Conservation (phyloP, 257 asterid genomes). For the Solanum verrucosum region DNA sequence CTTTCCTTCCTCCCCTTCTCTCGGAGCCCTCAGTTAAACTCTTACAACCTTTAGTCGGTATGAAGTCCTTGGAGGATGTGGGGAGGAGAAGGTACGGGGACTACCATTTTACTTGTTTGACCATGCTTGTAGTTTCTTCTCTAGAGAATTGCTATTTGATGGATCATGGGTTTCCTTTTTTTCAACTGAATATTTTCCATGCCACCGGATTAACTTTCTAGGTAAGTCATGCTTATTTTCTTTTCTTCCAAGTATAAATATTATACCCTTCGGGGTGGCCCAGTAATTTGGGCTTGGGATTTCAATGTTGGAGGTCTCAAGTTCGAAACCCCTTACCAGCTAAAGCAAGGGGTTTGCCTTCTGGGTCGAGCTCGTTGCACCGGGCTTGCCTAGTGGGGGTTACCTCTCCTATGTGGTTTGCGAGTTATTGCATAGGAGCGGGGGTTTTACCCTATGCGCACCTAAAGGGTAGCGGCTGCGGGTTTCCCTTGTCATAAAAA, state of each 20-base stretch:
- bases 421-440: too few relatives aligned
- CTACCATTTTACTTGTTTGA: background rate
- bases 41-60: background rate
- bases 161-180: background rate
- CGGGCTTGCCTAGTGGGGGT: too few relatives aligned
- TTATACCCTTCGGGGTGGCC: background rate
- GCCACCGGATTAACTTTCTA: background rate
- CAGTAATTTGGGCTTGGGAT: too few relatives aligned
- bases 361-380: too few relatives aligned
- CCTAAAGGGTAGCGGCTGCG: too few relatives aligned
- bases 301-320: too few relatives aligned
- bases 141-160: slow-evolving; percentile 1
- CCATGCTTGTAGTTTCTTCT: background rate
- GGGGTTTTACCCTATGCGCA: too few relatives aligned
- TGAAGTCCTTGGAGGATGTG: background rate
- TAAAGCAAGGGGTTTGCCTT: too few relatives aligned
- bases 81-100: background rate
- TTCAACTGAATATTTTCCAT: background rate
- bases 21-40: background rate
- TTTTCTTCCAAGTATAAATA: background rate
- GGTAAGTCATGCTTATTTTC: background rate
- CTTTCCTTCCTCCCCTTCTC: background rate
- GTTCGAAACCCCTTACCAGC: too few relatives aligned
- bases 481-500: too few relatives aligned
- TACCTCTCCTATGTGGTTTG: too few relatives aligned